Conservation (phyloP, 2,329 filamentous ascomycete species). For the Stylonectria norvegica region DNA sequence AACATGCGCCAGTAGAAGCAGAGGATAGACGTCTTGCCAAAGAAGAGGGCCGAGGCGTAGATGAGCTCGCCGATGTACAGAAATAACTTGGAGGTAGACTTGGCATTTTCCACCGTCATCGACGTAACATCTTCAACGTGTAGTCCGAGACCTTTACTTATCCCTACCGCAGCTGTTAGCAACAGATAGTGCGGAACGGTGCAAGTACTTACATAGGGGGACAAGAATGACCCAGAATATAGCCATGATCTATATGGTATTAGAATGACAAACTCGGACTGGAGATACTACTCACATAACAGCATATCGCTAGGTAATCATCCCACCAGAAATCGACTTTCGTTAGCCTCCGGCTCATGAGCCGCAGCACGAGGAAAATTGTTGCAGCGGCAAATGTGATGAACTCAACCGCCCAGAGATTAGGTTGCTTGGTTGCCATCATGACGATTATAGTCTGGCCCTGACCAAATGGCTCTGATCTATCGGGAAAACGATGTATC, state of each 20-base stretch:
- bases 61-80: constrained; percentile 24
- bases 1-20: constrained; percentile 33
- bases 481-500: too few species aligned
- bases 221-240: constrained; percentile 15
- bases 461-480: too few species aligned
- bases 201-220: constrained; percentile 12
- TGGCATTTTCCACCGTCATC: constrained; percentile 3
- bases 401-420: constrained; percentile 16
- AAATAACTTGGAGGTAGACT: constrained; percentile 8
- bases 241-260: constrained; percentile 9
- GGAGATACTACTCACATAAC: constrained; percentile 14
- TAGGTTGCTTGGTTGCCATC: constrained; percentile 13
- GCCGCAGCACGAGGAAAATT: constrained; percentile 13
- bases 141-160: constrained; percentile 15
- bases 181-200: not conserved
- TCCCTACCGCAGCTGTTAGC: constrained; percentile 12
- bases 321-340: constrained; percentile 21
- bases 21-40: constrained; percentile 27
- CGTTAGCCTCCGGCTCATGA: constrained; percentile 17
- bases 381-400: constrained; percentile 20
- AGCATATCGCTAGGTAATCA: constrained; percentile 17
- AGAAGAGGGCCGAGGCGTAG: constrained; percentile 27
- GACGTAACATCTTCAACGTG: constrained; percentile 14
- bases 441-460: not conserved
- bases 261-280: not conserved